These are phyloP conservation scores for Mucor saturninus DNA, from an alignment of 371 early-diverging fungal species.

Conservation along the genomic window DNA sequence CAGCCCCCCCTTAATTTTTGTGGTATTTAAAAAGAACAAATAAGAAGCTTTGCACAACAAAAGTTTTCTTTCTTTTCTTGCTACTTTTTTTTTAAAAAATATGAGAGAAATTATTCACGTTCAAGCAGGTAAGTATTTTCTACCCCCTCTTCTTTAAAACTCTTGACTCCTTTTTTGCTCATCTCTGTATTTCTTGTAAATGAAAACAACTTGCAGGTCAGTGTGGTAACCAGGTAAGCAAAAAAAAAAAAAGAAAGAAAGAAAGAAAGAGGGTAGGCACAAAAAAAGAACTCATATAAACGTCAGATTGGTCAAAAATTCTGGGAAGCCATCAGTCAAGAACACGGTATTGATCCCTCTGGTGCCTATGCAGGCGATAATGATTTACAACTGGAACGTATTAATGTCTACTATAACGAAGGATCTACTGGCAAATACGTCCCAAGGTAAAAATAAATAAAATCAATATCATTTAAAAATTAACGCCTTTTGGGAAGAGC, in stretches of 20 bases:
- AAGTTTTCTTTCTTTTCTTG: background rate
- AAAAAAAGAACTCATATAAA: background rate
- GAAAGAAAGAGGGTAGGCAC: background rate
- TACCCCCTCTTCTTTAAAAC: conserved; percentile 3
- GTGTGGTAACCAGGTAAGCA: conserved; percentile 83
- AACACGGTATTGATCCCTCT: conserved; percentile 86
- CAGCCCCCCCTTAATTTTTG: background rate
- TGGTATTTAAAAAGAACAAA: conserved; percentile 2
- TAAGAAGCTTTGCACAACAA: background rate
- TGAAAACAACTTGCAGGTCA: conserved; percentile 57
- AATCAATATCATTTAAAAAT: background rate
- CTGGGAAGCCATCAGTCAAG: conserved; percentile 93
- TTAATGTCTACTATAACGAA: conserved; percentile 99
- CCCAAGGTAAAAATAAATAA: conserved; percentile 54
- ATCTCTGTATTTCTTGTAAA: background rate
- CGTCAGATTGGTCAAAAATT: conserved; percentile 82
- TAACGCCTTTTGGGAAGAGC: conserved; percentile 64
- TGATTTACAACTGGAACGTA: conserved; percentile 87
- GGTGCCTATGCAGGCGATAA: conserved; percentile 85
- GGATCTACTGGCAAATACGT: conserved; percentile 82
- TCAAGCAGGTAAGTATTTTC: conserved; percentile 84
- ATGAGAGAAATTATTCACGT: conserved; percentile 99
- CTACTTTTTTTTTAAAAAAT: conserved; percentile 1
- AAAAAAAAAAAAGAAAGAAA: conserved; percentile 1
- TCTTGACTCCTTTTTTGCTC: background rate